Base-by-base conservation (phyloP, 345 rosid species). In the Eucalyptus cloeziana region DNA sequence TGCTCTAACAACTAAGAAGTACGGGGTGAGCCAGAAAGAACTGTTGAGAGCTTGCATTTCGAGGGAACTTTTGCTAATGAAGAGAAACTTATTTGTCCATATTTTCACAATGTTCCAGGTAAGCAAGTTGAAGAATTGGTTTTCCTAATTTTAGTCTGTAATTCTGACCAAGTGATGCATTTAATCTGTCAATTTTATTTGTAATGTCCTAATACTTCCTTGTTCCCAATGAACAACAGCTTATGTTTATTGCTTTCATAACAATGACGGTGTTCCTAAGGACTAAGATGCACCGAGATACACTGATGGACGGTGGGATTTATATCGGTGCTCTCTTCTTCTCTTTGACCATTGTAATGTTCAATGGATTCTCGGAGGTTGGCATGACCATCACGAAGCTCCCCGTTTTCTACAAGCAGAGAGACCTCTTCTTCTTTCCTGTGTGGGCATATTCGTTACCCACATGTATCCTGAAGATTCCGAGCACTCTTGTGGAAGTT, bases 381-480 rank as follows among this genome's bases (percentile, higher is more conserved):
- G 88, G 95, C 10, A 90, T 97, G 98, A 94, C 96, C 71, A 94
- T 94, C 90, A 81, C 93, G 91, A 95, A 96, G 64, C 95, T 96
- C 88, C 97, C 97, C 12, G 96, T 97, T 90, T 97, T 97, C 92
- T 97, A 94, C 95, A 97, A 97, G 94, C 98, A 97, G 88, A 94
- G 97, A 90, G 97, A 97, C 91, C 91, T 94, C 87, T 94, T 94
- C 44, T 97, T 96, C 91, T 97, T 92, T 89, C 99, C 99, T 80
- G 49, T 98, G 25, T 97, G 99, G 99, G 96, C 98, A 49, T 97
- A 96, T 91, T 94, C 97, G 86, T 90, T 96, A 69, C 99, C 99
- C 21, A 88, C 97, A 64, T 96, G 97, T 94, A 92, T 97, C 85
- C 93, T 95, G 31, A 97, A 95, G 92, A 95, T 96, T 87, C 99